Base-by-base conservation (phyloP, 2,329 filamentous ascomycete genomes). In the Cladosporium sphaerospermum region DNA sequence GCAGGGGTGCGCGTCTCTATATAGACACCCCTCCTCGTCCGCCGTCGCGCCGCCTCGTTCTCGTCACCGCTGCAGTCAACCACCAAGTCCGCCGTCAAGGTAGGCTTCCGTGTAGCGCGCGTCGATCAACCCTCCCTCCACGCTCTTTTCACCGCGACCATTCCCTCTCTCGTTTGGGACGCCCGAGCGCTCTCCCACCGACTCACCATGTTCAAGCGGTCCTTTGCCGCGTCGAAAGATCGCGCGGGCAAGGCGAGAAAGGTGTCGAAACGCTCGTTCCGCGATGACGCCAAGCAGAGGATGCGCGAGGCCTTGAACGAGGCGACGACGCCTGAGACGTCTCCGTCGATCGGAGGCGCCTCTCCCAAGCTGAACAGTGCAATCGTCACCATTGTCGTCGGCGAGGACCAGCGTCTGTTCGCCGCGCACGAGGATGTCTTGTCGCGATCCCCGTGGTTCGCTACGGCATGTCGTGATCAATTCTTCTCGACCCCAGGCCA, bases 401-500 rank as follows among this genome's bases (percentile, higher is more conserved):
- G 91, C 63, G 76, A 75, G 64, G 90, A 96, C 67, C 86, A 87
- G 69, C 87, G 91, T 66, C 80, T 96, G 71, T 96, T 96, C 78
- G 91, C 91, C 64, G 91, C 90, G 67, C 91, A 96, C 74, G 89
- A 96, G 78, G 88, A 96, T 73, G 85, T 96, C 66, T 83, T 96
- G 60, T 83, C 82, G 67, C 83, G 88, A 72, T 92, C 89, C 69
- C 86, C 89, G 61, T 95, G 88, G 73, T 95, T 96, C 72, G 66
- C 64, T 56, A 62, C 64, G 55, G 62, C 62, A 11, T 66, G 89
- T 66, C 83, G 82, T 65, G 82, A 81, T 68, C 82, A 86, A 69
- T 87, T 86, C 75, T 80, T 85, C 71, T 85, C 87, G 69, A 79
- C 75, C 56, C 61, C 64, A 34, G 71, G 73, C 74, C 75, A 83